phyloP scores from a whole-genome alignment of 208 protist species.

The Borovskyia barvae region DNA sequence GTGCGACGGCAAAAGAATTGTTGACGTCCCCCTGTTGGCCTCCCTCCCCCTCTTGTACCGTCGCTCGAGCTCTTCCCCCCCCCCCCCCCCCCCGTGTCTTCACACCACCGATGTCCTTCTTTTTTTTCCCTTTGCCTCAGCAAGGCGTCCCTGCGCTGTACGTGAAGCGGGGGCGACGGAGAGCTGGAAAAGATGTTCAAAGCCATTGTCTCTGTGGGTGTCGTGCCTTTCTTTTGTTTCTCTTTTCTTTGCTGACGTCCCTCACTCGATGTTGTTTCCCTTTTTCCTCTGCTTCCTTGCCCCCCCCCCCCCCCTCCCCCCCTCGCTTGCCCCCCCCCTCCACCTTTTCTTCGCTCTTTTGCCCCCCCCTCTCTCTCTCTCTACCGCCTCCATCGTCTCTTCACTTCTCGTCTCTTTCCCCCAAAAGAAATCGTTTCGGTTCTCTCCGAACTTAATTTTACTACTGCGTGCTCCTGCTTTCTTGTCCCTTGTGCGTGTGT shows the following conservation, averaged over 20 bases:
- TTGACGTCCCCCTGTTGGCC: no score
- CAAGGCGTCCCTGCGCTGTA: no score
- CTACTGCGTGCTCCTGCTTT: no score
- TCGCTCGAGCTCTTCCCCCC: no score
- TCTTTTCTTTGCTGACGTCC: neutral
- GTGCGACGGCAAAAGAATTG: no score
- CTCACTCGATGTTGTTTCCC: neutral
- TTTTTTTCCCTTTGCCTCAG: conserved; percentile 22
- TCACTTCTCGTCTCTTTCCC: no score
- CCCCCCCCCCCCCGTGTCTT: no score
- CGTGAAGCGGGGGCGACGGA: conserved; percentile 10
- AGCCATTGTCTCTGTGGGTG: neutral
- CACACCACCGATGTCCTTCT: neutral
- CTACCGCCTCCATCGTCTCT: no score
- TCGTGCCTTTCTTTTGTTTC: neutral
- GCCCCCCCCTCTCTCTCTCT: neutral
- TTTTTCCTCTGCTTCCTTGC: neutral
- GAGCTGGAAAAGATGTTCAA: neutral
- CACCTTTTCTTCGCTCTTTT: neutral
- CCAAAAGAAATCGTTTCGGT: no score
- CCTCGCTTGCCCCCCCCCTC: neutral
- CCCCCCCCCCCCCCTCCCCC: neutral
- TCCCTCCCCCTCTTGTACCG: no score
- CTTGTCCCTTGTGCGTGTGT: no score
- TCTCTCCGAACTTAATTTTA: no score